These are phyloP conservation scores for Clonostachys sp. DNA, from an alignment of 2,329 filamentous ascomycete species.

Conservation along the genomic window DNA sequence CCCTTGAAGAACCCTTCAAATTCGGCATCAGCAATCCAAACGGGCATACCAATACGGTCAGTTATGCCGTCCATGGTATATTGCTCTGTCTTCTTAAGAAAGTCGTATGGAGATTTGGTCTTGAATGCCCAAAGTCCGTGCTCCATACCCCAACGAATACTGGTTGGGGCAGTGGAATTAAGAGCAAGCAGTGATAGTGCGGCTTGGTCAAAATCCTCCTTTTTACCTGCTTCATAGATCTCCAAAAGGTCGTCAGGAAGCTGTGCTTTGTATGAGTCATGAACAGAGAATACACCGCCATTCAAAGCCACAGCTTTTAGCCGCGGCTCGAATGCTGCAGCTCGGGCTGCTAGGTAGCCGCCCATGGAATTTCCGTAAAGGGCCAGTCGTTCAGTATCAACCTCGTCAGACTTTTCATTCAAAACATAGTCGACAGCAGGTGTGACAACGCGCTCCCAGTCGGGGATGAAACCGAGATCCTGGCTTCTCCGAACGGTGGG, in stretches of 20 bases:
- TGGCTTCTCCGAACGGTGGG: conserved; percentile 31
- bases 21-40: conserved; percentile 9
- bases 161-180: conserved; percentile 1
- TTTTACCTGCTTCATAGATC: not conserved
- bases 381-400: conserved; percentile 14
- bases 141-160: conserved; percentile 11
- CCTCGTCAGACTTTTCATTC: conserved; percentile 12
- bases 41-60: conserved; percentile 13
- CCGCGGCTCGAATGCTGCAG: conserved; percentile 36
- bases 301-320: conserved; percentile 29
- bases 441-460: conserved; percentile 34
- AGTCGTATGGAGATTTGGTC: conserved; percentile 11
- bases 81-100: conserved; percentile 4
- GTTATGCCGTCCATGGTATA: conserved; percentile 8
- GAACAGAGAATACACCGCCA: conserved; percentile 28
- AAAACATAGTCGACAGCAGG: conserved; percentile 26
- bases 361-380: conserved; percentile 34
- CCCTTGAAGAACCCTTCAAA: conserved; percentile 8
- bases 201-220: conserved; percentile 8
- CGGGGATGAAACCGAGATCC: conserved; percentile 33
- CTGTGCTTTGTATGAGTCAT: not conserved
- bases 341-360: conserved; percentile 30
- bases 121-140: conserved; percentile 19
- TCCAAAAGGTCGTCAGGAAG: not conserved
- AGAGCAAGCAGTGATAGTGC: not conserved